Percentiles rank a stretch among this genome's conserved stretches.
Conservation (phyloP, 371 early-diverging fungal species). For the Circinella umbellata region DNA sequence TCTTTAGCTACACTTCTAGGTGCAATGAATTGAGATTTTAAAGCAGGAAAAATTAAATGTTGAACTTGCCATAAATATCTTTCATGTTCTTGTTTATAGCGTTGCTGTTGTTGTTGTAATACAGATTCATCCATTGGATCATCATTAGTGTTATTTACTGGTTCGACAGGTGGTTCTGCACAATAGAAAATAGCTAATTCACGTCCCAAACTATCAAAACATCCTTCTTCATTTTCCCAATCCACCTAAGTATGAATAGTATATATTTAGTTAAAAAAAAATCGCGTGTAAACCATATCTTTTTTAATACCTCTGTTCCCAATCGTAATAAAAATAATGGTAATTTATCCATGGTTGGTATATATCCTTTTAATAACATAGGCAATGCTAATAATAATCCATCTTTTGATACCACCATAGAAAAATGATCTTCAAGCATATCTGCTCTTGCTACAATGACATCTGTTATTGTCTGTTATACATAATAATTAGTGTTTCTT, state of each 20-base stretch:
- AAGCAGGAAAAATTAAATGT: slow-evolving; percentile 80
- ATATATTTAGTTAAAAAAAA: not conserved
- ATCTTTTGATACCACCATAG: slow-evolving; percentile 65
- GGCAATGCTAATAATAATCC: slow-evolving; percentile 77
- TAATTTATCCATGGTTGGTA: slow-evolving; percentile 82
- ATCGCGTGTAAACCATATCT: too few species aligned
- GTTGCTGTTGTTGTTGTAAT: slow-evolving; percentile 8
- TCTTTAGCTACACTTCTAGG: slow-evolving; percentile 58
- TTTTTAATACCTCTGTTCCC: slow-evolving; percentile 65
- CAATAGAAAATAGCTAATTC: slow-evolving; percentile 84
- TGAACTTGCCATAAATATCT: slow-evolving; percentile 67
- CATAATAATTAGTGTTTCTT: not conserved
- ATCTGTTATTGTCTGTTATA: not conserved
- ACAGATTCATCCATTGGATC: slow-evolving; percentile 14
- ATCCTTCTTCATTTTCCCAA: slow-evolving; percentile 82
- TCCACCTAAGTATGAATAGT: slow-evolving; percentile 58
- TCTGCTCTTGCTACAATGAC: not conserved
- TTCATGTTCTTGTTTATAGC: slow-evolving; percentile 28
- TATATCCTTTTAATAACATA: slow-evolving; percentile 77
- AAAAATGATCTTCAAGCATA: slow-evolving; percentile 88
- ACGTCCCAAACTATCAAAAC: slow-evolving; percentile 73
- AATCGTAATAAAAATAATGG: slow-evolving; percentile 83
- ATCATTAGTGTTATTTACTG: not conserved
- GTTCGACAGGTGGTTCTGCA: slow-evolving; percentile 64
- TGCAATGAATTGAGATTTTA: slow-evolving; percentile 71